These are phyloP conservation scores for Jatropha multifida DNA, from an alignment of 441 rosid species.

Conservation along the genomic window DNA sequence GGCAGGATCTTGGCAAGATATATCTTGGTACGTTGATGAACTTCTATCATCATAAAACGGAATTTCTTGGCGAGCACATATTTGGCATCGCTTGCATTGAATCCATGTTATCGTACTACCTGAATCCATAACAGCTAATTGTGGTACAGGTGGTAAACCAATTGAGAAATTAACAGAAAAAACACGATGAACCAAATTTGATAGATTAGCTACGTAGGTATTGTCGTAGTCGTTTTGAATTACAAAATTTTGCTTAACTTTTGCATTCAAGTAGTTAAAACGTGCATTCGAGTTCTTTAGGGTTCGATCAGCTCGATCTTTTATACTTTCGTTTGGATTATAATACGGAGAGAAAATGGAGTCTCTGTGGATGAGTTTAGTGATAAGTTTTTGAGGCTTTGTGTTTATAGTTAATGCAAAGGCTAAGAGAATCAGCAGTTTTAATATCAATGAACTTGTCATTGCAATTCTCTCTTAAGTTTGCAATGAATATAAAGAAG, in stretches of 20 bases:
- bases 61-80: slow-evolving; percentile 20
- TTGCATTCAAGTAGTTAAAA: slow-evolving; percentile 10
- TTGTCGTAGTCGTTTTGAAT: too few relatives aligned
- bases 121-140: slow-evolving; percentile 47
- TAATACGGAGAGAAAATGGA: background rate
- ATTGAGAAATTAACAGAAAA: slow-evolving; percentile 36
- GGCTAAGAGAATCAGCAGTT: background rate
- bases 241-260: background rate
- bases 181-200: too few relatives aligned
- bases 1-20: slow-evolving; percentile 30
- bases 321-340: background rate
- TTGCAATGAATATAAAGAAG: background rate
- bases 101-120: slow-evolving; percentile 60
- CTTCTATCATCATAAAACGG: slow-evolving; percentile 34
- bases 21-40: slow-evolving; percentile 43
- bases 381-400: slow-evolving; percentile 4
- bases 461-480: background rate
- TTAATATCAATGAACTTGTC: background rate
- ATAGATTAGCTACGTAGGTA: too few relatives aligned
- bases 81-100: slow-evolving; percentile 44
- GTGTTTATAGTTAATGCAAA: background rate
- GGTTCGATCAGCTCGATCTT: background rate
- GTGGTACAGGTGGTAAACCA: slow-evolving; percentile 52
- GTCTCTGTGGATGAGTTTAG: slow-evolving; percentile 14
- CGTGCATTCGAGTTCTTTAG: slow-evolving; percentile 20